A percentile compares a stretch with the other conserved stretches of the same genome.
Evolutionary conservation across 768 basidiomycete species (phyloP).

Genomic region (Lactarius akahatsu): DNA sequence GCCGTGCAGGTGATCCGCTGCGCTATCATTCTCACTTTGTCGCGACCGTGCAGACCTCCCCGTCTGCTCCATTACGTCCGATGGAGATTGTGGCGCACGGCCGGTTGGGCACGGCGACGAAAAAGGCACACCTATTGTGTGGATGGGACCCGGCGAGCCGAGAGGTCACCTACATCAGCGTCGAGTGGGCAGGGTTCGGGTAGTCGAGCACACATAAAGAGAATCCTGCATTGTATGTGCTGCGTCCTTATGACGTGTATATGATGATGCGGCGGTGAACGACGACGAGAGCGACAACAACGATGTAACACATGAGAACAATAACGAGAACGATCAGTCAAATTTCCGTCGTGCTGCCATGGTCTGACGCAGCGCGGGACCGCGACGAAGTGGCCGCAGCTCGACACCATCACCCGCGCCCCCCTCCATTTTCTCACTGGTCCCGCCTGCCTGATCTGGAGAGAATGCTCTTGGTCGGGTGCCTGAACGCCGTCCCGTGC

Average conservation of each 20-base stretch:
- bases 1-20: conserved; percentile 75
- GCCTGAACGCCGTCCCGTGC: conserved; percentile 34
- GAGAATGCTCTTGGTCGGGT: conserved; percentile 29
- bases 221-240: neutral
- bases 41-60: conserved; percentile 74
- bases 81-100: conserved; percentile 97
- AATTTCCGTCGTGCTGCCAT: conserved; percentile 20
- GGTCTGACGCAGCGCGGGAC: conserved; percentile 17
- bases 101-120: conserved; percentile 92
- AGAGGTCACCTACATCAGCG: conserved; percentile 68
- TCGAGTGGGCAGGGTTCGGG: conserved; percentile 93
- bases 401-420: conserved; percentile 44
- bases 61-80: conserved; percentile 59
- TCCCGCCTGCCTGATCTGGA: conserved; percentile 40
- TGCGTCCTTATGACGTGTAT: conserved; percentile 1
- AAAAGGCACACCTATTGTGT: conserved; percentile 91
- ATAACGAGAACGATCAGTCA: conserved; percentile 12
- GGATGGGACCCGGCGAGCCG: conserved; percentile 76
- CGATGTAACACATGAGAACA: neutral
- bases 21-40: conserved; percentile 97
- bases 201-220: conserved; percentile 34
- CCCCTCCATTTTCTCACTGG: conserved; percentile 60
- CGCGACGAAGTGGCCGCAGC: conserved; percentile 27
- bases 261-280: conserved; percentile 1
- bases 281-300: neutral